Base-by-base conservation (phyloP, 371 early-diverging fungal species). In the Parasitella parasitica region DNA sequence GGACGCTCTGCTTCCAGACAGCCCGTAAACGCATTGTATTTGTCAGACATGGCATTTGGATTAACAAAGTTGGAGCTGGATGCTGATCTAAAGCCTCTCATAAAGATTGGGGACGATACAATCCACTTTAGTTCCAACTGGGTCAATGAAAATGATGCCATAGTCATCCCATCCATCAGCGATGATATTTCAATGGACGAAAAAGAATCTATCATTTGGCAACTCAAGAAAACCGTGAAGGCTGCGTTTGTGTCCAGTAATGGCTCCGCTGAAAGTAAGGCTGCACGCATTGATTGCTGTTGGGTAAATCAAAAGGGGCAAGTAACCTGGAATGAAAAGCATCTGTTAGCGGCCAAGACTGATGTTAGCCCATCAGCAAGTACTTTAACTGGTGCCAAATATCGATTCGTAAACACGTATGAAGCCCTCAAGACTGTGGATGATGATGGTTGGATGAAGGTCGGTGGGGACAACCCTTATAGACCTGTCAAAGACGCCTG, bases 221-320 rank as follows among this genome's bases (percentile, higher is more conserved):
- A 76, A 15, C 61, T 81, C 3, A 78, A 83, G 43, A 77, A 80
- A 37, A 64, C 55, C 7, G 68, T 80, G 34, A 64, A 65, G n/a
- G 61, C 66, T 3, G 66, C 73, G 2, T 69, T 75, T 49, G 64
- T 69, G 11, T 43, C 54, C 0, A 16, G 18, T 0, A 20, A 50
- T 11, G 24, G 24, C 2, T 9, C n/a, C 16, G 8, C n/a, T n/a
- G 54, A 59, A 0, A 39, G 64, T 1, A 73, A 75, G 15, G 81
- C 81, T 6, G 74, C 80, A 7, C 77, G 78, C 12, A 77, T 86
- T 1, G 83, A 81, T 60, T 82, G 84, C 37, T 86, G 86, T 62
- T 86, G 86, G 86, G 77, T 86, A 0, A 81, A 86, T 54, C 75
- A 73, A 35, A 72, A 77, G 7, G 86, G 82, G 0, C 78, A 80